These are phyloP conservation scores for Alternaria alternata DNA, from an alignment of 2,329 filamentous ascomycete species.

Conservation along the genomic window DNA sequence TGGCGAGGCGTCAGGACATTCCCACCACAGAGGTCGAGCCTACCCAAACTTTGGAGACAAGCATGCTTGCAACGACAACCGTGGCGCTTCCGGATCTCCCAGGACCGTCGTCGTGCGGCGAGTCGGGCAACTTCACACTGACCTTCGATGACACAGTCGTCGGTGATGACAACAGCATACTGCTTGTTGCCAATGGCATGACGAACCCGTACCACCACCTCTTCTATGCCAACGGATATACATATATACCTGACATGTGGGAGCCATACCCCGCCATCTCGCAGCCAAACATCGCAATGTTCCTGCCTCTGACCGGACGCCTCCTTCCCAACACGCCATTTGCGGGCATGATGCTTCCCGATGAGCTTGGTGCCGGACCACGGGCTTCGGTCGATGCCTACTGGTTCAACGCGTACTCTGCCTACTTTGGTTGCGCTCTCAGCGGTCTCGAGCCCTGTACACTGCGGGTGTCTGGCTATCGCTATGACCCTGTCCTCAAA, in stretches of 20 bases:
- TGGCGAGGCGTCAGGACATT: conserved; percentile 7
- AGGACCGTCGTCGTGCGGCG: conserved; percentile 50
- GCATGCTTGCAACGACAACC: neutral
- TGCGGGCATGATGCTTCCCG: conserved; percentile 49
- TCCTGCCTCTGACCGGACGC: conserved; percentile 49
- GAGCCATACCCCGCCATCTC: conserved; percentile 57
- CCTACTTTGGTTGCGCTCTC: conserved; percentile 59
- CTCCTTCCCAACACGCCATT: conserved; percentile 39
- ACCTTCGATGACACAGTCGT: conserved; percentile 39
- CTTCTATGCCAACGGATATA: conserved; percentile 60
- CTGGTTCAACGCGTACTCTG: conserved; percentile 61
- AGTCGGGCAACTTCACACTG: conserved; percentile 55
- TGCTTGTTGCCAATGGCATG: conserved; percentile 51
- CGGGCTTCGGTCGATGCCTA: conserved; percentile 54
- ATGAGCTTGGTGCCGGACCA: conserved; percentile 58
- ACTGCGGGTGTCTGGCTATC: conserved; percentile 57
- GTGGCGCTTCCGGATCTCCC: conserved; percentile 11
- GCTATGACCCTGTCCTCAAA: conserved; percentile 48
- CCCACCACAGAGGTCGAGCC: neutral
- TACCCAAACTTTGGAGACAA: neutral
- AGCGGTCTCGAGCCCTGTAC: conserved; percentile 50
- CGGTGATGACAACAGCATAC: conserved; percentile 37
- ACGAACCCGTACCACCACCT: conserved; percentile 61
- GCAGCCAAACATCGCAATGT: conserved; percentile 58
- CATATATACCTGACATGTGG: conserved; percentile 56